These are phyloP conservation scores for Trichoderma breve DNA, from an alignment of 2,329 filamentous ascomycete species.

Conservation along the genomic window DNA sequence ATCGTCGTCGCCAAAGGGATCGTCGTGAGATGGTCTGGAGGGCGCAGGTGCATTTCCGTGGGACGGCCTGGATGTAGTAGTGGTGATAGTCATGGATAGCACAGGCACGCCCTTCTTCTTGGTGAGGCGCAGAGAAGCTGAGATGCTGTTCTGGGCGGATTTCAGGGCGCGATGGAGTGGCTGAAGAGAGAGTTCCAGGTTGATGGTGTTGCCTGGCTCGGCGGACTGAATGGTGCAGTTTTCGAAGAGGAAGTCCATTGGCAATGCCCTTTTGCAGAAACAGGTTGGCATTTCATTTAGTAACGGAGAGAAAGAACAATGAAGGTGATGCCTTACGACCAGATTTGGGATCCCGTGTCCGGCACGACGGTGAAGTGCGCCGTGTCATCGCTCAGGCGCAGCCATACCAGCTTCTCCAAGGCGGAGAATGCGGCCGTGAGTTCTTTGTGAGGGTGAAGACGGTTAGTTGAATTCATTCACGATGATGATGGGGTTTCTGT, in stretches of 20 bases:
- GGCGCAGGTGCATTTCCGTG: conserved; percentile 35
- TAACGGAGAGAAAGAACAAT: background rate
- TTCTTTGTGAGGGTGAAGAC: conserved; percentile 42
- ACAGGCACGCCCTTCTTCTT: conserved; percentile 88
- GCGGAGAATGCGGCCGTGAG: conserved; percentile 63
- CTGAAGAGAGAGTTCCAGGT: conserved; percentile 89
- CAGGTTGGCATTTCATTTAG: background rate
- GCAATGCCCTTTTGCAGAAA: conserved; percentile 46
- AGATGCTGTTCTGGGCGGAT: conserved; percentile 77
- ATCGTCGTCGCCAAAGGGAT: conserved; percentile 41
- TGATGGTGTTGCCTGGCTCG: conserved; percentile 81
- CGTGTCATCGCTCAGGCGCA: conserved; percentile 81
- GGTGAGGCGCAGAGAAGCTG: conserved; percentile 82
- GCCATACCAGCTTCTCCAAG: conserved; percentile 82
- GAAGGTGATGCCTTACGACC: conserved; percentile 62
- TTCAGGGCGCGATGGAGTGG: conserved; percentile 88
- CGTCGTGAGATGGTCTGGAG: conserved; percentile 33
- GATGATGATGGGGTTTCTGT: background rate
- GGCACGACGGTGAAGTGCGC: conserved; percentile 95
- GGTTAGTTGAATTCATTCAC: background rate
- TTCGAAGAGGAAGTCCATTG: conserved; percentile 83
- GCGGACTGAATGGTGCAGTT: conserved; percentile 83
- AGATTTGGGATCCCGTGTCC: conserved; percentile 91
- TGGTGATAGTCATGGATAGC: conserved; percentile 85
- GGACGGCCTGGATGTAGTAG: conserved; percentile 56